Base-by-base conservation (phyloP, 345 rosid genomes). In the Pseudoturritis turrita region DNA sequence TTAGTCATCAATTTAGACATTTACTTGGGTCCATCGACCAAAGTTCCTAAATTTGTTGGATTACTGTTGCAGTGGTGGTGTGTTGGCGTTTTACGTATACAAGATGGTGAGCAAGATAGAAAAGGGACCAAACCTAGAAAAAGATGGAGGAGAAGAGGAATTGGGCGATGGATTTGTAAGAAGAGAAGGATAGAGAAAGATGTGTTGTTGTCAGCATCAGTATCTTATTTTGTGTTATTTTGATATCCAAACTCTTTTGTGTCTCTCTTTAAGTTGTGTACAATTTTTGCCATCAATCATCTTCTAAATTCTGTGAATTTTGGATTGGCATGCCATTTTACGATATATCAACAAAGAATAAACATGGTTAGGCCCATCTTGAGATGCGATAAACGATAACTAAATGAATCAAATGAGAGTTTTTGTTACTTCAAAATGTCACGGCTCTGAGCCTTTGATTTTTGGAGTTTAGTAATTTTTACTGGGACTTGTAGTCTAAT, bases 11-110 rank as follows among this genome's bases (percentile, higher is more conserved):
- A 5, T 59, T 37, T 0, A 52, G 50, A 39, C 40, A 52, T 37
- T 6, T n/a, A 51, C 21, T 10, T 52, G 17, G 9, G 7, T 31
- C 19, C 18, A 33, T 33, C 5, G 7, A 49, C 31, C 5, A 9
- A 12, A 49, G 43, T 61, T 50, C 8, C 33, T 62, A 40, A 14
- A 12, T 19, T 37, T 65, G 54, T 51, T 52, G 59, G 40, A 41
- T 68, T 45, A 9, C 55, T 51, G 78, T 28, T 84, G 82, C 81
- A 91, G 98, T 79, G 95, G 92, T n/a, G 86, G 88, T 15, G 78
- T 88, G 79, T 79, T 79, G 23, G 88, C 81, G 71, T 91, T 94
- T 77, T 91, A 86, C 72, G 21, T 82, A 6, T 94, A 86, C 69
- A 88, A 83, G 85, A 76, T 91, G 40, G 67, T 47, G 15, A 50